Evolutionary conservation across 352 stramenopile genomes (phyloP), one percentile per base, ranked within the genome.

Genomic region (Globisporangium uncinulatum): DNA sequence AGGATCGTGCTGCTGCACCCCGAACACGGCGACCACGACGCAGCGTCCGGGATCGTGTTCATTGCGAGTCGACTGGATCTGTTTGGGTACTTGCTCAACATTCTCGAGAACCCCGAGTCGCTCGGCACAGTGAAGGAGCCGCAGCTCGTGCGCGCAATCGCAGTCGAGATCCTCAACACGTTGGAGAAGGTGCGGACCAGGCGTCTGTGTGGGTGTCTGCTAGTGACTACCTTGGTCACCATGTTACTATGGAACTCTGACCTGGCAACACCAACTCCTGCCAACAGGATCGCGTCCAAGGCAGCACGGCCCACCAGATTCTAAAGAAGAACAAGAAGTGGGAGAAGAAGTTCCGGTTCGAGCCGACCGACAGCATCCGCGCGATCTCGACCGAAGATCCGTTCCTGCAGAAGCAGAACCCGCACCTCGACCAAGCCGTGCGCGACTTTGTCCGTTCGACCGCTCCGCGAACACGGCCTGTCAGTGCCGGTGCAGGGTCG

Each of bases 291-390:
- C 76, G 73, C 14, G 62, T 87, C 15, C 85, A 95, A 66, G 70
- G 73, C n/a, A 73, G 49, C 37, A 77, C 77, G 0, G 85, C 85
- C 0, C 83, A 91, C 42, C 74, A 92, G 51, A 82, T 93, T 39
- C 50, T 95, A 17, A 95, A 92, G 56, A 95, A 92, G 57, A 71
- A 93, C 70, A 95, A 92, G 54, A 91, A 91, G 51, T 95, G 85
- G 85, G 76, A 89, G 54, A 95, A 95, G 61, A 86, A 76, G 51
- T 91, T 83, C 56, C 75, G 75, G 15, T 74, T 68, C 57, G 76
- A 86, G 67, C 34, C 63, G 34, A 84, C 70, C 0, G 67, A 79
- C n/a, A 64, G 70, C 21, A 48, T 86, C 19, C 71, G 60, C 51
- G 66, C 69, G 15, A 67, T 76, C 51, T 59, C 62, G 42, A 76